These are phyloP conservation scores for Phytophthora sp. DNA, from an alignment of 352 stramenopile species.

Conservation along the genomic window DNA sequence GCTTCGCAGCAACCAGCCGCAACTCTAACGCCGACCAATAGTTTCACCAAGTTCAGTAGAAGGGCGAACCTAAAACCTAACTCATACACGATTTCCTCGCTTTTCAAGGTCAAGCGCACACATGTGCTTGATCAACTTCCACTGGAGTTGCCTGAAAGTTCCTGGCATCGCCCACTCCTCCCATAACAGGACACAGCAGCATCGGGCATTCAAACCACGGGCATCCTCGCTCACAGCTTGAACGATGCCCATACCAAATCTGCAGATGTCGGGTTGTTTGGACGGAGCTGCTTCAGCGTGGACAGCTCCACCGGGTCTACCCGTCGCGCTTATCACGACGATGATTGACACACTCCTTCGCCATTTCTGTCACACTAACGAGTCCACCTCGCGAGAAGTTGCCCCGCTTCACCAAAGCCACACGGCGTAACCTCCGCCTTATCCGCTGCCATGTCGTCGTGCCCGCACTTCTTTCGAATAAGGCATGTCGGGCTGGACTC, in stretches of 20 bases:
- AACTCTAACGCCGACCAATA: too few relatives aligned
- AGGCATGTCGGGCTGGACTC: neutral
- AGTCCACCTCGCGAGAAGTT: too few relatives aligned
- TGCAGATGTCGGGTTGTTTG: conserved; percentile 24
- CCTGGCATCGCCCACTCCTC: neutral
- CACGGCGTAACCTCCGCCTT: too few relatives aligned
- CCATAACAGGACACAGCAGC: conserved; percentile 5
- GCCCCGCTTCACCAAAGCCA: too few relatives aligned
- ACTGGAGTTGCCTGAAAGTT: conserved; percentile 19
- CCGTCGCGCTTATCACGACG: conserved; percentile 31
- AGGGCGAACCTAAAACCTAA: neutral
- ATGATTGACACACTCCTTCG: too few relatives aligned
- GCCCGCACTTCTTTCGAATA: too few relatives aligned
- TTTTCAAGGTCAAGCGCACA: conserved; percentile 11
- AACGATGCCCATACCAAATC: conserved; percentile 31
- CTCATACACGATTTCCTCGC: conserved; percentile 8
- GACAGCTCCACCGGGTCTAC: conserved; percentile 18
- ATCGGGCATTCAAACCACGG: conserved; percentile 20
- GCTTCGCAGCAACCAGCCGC: too few relatives aligned
- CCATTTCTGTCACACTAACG: too few relatives aligned
- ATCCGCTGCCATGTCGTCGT: too few relatives aligned
- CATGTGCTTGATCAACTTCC: conserved; percentile 21
- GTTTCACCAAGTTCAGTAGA: too few relatives aligned
- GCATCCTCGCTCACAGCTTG: conserved; percentile 13
- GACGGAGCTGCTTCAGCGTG: conserved; percentile 23